Evolutionary conservation across 2,329 filamentous ascomycete species (phyloP), one percentile per base, ranked within the genome.

Genomic region (Pyrenophora graminea): DNA sequence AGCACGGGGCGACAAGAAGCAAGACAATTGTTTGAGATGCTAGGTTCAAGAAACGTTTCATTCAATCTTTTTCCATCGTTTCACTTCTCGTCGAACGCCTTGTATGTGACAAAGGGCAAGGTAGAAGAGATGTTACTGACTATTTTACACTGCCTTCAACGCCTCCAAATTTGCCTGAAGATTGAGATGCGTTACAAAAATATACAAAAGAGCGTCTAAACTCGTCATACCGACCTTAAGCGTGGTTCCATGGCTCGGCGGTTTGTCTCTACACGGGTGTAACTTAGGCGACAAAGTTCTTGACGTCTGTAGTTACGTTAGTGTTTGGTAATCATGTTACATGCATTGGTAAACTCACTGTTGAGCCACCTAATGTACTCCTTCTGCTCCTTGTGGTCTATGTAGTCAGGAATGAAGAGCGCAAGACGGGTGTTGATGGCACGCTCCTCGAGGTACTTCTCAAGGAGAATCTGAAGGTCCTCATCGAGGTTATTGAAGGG

Each of bases 361-460:
- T 86, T 83, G 74, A 99, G 80, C 94, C 95, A 99, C 61, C 83
- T 79, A 56, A 95, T 79, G 76, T 99, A 99, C 82, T 99, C 94
- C 78, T 86, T 89, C 85, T 97, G 93, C 85, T 99, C 94, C 87
- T 99, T 99, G 77, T 89, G 85, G 73, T 97, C 91, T 70, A 97
- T 92, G 79, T 96, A 99, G 74, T 97, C 92, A 32, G 92, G 91
- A 38, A 96, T 87, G 76, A 97, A 97, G 62, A 92, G 79, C 46
- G 92, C 93, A 66, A 99, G 83, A 52, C 87, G 84, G 65, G 88
- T 86, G 69, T 93, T 91, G 76, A 99, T 85, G 59, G 93, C 94
- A 65, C 94, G 85, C 83, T 97, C 94, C 76, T 96, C 91, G 58
- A 99, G 84, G 79, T 93, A 99, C 65, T 88, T 85, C 82, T 97